Conservation (phyloP, 1,284 basidiomycete species). For the Austroboletus sp. region DNA sequence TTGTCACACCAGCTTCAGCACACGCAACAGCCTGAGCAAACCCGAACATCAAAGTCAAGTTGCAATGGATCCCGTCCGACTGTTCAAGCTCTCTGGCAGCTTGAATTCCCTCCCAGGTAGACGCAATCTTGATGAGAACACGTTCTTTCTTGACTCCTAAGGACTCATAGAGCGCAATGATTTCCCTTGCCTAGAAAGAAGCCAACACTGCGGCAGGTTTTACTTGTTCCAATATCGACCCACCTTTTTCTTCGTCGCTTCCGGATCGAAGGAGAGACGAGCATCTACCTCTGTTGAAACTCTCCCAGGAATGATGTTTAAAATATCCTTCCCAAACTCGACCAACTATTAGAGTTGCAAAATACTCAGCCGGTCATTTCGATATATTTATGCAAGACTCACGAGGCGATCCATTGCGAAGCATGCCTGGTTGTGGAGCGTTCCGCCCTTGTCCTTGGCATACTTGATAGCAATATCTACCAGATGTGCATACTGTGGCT, state of each 20-base stretch:
- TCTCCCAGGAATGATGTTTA: slow-evolving; percentile 91
- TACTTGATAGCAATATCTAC: slow-evolving; percentile 78
- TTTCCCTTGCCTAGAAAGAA: slow-evolving; percentile 65
- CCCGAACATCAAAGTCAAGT: slow-evolving; percentile 95
- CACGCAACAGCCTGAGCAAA: slow-evolving; percentile 96
- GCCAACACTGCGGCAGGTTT: not conserved
- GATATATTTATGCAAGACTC: slow-evolving; percentile 7
- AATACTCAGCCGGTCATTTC: not conserved
- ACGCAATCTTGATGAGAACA: slow-evolving; percentile 96
- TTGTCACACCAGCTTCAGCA: slow-evolving; percentile 92
- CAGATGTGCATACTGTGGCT: slow-evolving; percentile 76
- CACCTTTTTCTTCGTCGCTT: slow-evolving; percentile 80
- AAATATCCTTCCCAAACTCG: slow-evolving; percentile 92
- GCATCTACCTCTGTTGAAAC: slow-evolving; percentile 99
- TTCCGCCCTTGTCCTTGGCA: slow-evolving; percentile 75
- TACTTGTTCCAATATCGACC: not conserved
- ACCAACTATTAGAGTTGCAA: slow-evolving; percentile 55
- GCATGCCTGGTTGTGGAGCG: slow-evolving; percentile 64
- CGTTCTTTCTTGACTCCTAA: slow-evolving; percentile 87
- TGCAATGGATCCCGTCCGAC: slow-evolving; percentile 92
- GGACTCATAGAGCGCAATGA: slow-evolving; percentile 89
- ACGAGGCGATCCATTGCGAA: slow-evolving; percentile 85
- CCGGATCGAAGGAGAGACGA: slow-evolving; percentile 89
- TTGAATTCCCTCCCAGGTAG: slow-evolving; percentile 98
- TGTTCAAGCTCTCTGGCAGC: slow-evolving; percentile 91